A percentile compares a stretch with the other conserved stretches of the same genome.
These are phyloP conservation scores for Musa acuminata DNA, from an alignment of 176 grass and related monocot genomes.

Conservation along the genomic window DNA sequence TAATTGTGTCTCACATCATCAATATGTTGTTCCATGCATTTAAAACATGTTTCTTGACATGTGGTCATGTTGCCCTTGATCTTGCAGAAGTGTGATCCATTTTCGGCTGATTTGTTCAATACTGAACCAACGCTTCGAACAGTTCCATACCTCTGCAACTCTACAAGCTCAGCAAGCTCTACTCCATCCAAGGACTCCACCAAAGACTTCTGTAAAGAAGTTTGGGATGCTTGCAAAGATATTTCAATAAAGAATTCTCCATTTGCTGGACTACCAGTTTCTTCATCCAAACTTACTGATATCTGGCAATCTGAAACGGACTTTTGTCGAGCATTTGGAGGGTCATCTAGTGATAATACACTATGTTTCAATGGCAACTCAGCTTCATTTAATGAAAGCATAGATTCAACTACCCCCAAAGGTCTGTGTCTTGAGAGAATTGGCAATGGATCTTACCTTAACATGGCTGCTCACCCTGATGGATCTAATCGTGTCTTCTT, in stretches of 20 bases:
- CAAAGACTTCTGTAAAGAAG: slow-evolving; percentile 38
- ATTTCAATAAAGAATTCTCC: slow-evolving; percentile 42
- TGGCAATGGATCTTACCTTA: slow-evolving; percentile 58
- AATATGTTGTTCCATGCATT: background rate
- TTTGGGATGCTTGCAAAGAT: slow-evolving; percentile 69
- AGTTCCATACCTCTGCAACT: slow-evolving; percentile 54
- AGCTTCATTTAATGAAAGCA: slow-evolving; percentile 39
- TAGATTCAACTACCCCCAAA: slow-evolving; percentile 24
- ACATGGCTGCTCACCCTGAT: slow-evolving; percentile 81
- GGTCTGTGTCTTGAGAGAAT: slow-evolving; percentile 82
- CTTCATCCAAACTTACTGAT: slow-evolving; percentile 45
- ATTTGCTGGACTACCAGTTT: slow-evolving; percentile 31
- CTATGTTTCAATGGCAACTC: slow-evolving; percentile 49
- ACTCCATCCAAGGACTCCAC: background rate
- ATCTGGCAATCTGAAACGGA: slow-evolving; percentile 43
- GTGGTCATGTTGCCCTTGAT: background rate
- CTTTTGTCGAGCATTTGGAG: slow-evolving; percentile 51
- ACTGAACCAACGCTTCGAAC: slow-evolving; percentile 26
- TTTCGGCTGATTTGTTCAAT: slow-evolving; percentile 61
- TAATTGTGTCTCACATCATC: no score
- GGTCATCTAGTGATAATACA: slow-evolving; percentile 6
- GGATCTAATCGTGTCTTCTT: slow-evolving; percentile 65
- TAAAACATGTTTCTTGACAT: background rate
- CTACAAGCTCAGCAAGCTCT: slow-evolving; percentile 5
- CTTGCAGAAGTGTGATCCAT: slow-evolving; percentile 68